These are phyloP conservation scores for Solanum dulcamara DNA, from an alignment of 257 asterid species.

Conservation along the genomic window DNA sequence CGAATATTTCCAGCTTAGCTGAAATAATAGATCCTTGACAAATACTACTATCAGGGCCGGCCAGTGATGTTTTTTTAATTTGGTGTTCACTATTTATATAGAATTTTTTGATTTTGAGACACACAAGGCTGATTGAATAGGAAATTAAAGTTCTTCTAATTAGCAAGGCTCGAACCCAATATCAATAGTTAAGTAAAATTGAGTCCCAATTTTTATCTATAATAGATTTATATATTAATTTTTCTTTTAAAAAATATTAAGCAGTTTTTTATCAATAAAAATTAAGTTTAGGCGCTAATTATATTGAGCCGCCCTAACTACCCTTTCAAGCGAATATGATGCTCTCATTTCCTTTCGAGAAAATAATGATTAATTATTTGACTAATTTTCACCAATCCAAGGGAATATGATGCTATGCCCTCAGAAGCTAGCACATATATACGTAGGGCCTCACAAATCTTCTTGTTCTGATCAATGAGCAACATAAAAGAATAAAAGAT, in stretches of 20 bases:
- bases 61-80: no score
- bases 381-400: background rate
- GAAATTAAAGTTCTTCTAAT: no score
- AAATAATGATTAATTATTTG: background rate
- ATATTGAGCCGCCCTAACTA: background rate
- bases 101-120: background rate
- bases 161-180: background rate
- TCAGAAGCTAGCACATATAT: no score
- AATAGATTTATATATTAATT: no score
- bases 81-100: background rate
- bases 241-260: no score
- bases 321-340: background rate
- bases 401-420: background rate
- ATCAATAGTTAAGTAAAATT: no score
- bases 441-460: background rate
- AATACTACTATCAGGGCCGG: background rate
- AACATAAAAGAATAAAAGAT: background rate
- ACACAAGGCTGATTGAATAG: background rate
- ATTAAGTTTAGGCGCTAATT: background rate
- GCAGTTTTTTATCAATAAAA: no score
- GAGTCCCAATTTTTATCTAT: background rate
- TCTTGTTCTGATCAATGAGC: background rate
- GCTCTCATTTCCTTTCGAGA: background rate
- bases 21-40: background rate
- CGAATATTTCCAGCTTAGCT: background rate